Evolutionary conservation across 345 rosid species (phyloP).

Genomic region (Brassica juncea): DNA sequence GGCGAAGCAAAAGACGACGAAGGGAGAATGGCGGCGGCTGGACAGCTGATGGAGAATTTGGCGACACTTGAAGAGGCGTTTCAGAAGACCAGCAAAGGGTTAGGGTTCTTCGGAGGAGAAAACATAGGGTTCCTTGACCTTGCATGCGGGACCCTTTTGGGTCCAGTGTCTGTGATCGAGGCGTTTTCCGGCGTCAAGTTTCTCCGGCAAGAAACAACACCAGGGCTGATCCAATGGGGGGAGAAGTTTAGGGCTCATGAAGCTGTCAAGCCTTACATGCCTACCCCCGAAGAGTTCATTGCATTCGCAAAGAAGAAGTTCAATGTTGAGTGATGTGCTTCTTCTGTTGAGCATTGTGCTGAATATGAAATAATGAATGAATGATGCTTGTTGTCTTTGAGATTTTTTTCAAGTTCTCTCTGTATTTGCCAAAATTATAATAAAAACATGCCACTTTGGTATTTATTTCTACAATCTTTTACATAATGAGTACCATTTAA

Average conservation of each 20-base stretch:
- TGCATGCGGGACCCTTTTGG: background rate
- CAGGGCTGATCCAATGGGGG: background rate
- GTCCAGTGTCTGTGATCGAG: slow-evolving; percentile 15
- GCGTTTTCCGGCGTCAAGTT: slow-evolving; percentile 12
- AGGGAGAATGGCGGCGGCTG: slow-evolving; percentile 9
- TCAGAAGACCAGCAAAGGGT: slow-evolving; percentile 13
- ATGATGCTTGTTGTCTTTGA: background rate
- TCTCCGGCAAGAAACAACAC: slow-evolving; percentile 8
- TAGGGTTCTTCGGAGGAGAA: slow-evolving; percentile 7
- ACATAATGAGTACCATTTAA: background rate
- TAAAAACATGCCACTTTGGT: background rate
- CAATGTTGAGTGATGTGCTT: background rate
- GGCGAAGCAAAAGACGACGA: slow-evolving; percentile 15
- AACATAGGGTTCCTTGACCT: slow-evolving; percentile 5
- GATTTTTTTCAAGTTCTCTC: background rate
- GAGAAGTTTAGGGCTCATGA: slow-evolving; percentile 3
- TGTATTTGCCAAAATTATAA: background rate
- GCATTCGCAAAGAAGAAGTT: slow-evolving; percentile 18
- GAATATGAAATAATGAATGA: background rate
- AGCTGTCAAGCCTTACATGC: slow-evolving; percentile 18
- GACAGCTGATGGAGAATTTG: slow-evolving; percentile 7
- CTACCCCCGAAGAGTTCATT: slow-evolving; percentile 2
- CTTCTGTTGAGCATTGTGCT: background rate
- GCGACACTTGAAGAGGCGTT: slow-evolving; percentile 14
- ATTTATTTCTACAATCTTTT: background rate